These are phyloP conservation scores for Adansonia grandidieri DNA, from an alignment of 441 rosid genomes.

Conservation along the genomic window DNA sequence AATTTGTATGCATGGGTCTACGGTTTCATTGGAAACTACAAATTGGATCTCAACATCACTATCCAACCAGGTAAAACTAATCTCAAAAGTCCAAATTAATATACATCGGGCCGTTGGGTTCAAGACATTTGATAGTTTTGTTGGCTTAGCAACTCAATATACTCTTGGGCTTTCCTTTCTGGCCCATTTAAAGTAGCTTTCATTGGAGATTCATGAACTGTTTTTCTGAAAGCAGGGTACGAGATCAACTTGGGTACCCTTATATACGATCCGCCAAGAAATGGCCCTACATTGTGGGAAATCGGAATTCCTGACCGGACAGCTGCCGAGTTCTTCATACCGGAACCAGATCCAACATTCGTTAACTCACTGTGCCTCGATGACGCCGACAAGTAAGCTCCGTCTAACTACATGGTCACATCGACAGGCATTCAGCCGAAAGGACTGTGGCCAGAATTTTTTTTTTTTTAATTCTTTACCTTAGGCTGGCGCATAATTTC, in stretches of 20 bases:
- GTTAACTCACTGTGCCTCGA: constrained; percentile 36
- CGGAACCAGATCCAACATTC: constrained; percentile 48
- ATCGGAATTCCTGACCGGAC: no score
- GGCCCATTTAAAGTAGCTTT: neutral
- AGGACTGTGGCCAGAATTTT: no score
- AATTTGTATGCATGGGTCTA: constrained; percentile 65
- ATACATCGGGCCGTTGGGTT: neutral
- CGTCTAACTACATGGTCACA: neutral
- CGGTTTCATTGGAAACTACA: constrained; percentile 61
- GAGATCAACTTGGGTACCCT: constrained; percentile 38
- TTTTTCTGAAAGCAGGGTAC: constrained; percentile 37
- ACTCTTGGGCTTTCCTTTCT: no score
- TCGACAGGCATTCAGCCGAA: no score
- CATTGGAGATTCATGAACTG: neutral
- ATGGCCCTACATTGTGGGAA: constrained; percentile 56
- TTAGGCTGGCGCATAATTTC: no score
- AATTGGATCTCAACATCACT: constrained; percentile 32
- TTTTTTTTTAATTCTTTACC: no score
- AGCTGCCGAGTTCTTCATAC: constrained; percentile 29
- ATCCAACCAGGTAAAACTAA: constrained; percentile 47
- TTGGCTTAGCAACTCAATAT: no score
- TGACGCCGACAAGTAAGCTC: constrained; percentile 41
- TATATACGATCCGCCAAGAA: constrained; percentile 56
- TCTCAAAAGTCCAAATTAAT: neutral
- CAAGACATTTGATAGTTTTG: neutral